Evolutionary conservation across 148 eudicot species (phyloP), one percentile per base, ranked within the genome.

Genomic region (Euryodendron excelsum): DNA sequence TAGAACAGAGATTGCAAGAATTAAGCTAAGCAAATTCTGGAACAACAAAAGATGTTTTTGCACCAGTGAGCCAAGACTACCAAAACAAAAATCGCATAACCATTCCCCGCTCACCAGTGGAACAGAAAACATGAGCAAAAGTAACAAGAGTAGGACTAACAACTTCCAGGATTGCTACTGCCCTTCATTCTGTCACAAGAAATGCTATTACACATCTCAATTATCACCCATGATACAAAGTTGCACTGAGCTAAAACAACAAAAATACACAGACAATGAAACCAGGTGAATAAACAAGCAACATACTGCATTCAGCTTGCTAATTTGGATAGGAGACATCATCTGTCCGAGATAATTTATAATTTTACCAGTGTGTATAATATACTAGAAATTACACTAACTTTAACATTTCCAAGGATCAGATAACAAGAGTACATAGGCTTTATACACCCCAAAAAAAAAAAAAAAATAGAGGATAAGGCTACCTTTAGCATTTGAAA

Each of bases 401-500:
- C 13, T 34, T n/a, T 41, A 41, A 68, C 53, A 68, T 17, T 41
- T 4, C n/a, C n/a, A 53, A 3, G 25, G 23, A 17, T 20, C 4
- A 17, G 23, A 53, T 55, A 59, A 9, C 14, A 65, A 27, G n/a
- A 39, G 52, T 12, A 15, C 52, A 1, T 17, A 68, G 30, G 52
- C 21, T 12, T 4, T 55, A 37, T 68, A 52, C 66, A 59, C n/a
- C n/a, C n/a, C n/a, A n/a, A n/a, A n/a, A n/a, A 27, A 8, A 60
- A 52, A 47, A 0, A 41, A 47, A 44, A n/a, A 27, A 52, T 8
- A 69, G n/a, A 36, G 74, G 20, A 55, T 17, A 48, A 59, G 37
- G 33, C 20, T 74, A 92, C 99, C 98, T 89, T 83, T 72, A 96
- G 80, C 80, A 84, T 79, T 71, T 89, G 91, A 61, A 83, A 77